Percentiles rank a stretch among this genome's conserved stretches.
Evolutionary conservation across 306 rosid species (phyloP).

Genomic region (Geum urbanum): DNA sequence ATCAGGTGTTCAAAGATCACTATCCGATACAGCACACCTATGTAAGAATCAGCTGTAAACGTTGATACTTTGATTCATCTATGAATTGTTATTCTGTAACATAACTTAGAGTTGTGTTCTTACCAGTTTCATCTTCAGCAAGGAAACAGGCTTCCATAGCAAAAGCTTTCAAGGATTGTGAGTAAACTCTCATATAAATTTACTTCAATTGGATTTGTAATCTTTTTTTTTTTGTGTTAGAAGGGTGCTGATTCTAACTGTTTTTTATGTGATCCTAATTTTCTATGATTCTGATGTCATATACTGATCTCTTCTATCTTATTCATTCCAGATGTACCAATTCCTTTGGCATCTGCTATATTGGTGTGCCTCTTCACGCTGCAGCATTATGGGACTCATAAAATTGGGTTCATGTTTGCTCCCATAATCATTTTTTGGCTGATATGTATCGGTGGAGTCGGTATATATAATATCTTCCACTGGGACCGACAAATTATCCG

Average conservation of each 20-base stretch:
- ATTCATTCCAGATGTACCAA: conserved; percentile 58
- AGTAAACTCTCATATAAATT: conserved; percentile 24
- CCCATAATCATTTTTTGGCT: conserved; percentile 71
- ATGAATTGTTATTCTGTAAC: neutral
- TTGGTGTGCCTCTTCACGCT: conserved; percentile 70
- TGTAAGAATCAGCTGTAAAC: conserved; percentile 41
- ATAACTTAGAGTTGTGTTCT: conserved; percentile 26
- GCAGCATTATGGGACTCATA: conserved; percentile 66
- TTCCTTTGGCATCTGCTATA: conserved; percentile 65
- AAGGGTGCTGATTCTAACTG: neutral
- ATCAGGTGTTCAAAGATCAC: conserved; percentile 58
- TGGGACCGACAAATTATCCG: conserved; percentile 54
- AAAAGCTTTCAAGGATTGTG: conserved; percentile 47
- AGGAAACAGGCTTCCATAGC: conserved; percentile 28
- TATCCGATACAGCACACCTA: conserved; percentile 32
- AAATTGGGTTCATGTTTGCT: conserved; percentile 74
- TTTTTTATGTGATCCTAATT: neutral
- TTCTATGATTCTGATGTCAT: too few species aligned
- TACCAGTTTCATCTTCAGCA: conserved; percentile 45
- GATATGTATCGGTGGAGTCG: conserved; percentile 47
- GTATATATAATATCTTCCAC: conserved; percentile 41
- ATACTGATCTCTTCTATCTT: conserved; percentile 5
- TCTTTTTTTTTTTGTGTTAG: conserved; percentile 8
- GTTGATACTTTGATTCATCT: neutral
- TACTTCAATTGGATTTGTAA: too few species aligned